These are phyloP conservation scores for Stagonosporopsis rhizophila DNA, from an alignment of 2,329 filamentous ascomycete species.

Conservation along the genomic window DNA sequence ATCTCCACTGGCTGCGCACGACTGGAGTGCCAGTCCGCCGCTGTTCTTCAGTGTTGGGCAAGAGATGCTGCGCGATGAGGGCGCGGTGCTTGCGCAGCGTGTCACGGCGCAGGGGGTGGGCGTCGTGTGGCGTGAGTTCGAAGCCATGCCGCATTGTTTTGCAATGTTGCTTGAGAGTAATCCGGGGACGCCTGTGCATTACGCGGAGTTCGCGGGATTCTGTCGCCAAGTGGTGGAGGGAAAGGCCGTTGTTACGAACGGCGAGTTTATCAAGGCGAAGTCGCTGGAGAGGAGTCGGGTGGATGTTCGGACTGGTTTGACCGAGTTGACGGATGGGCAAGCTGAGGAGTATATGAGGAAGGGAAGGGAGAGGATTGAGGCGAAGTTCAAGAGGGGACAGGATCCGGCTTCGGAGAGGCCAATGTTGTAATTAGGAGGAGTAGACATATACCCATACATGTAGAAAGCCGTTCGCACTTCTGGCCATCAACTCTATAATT, in stretches of 20 bases:
- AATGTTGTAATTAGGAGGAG: constrained; percentile 21
- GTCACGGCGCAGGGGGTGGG: constrained; percentile 64
- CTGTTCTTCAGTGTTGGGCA: constrained; percentile 73
- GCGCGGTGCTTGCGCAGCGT: constrained; percentile 64
- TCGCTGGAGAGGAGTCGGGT: constrained; percentile 33
- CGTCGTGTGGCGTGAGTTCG: constrained; percentile 74
- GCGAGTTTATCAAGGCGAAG: constrained; percentile 41
- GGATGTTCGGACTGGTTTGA: constrained; percentile 36
- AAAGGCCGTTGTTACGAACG: constrained; percentile 29
- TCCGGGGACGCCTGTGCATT: constrained; percentile 39
- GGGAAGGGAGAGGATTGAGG: constrained; percentile 32
- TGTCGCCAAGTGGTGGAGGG: constrained; percentile 40
- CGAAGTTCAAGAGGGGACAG: constrained; percentile 25
- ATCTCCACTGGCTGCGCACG: constrained; percentile 63
- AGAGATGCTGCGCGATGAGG: constrained; percentile 75
- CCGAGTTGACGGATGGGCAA: constrained; percentile 41
- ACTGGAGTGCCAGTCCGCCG: constrained; percentile 70
- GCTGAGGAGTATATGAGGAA: constrained; percentile 39
- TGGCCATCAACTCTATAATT: background rate
- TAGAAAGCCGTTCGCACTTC: background rate
- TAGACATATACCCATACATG: background rate
- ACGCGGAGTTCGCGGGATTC: constrained; percentile 47
- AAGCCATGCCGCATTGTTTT: constrained; percentile 81
- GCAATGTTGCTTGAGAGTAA: constrained; percentile 52
- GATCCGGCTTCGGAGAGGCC: constrained; percentile 31